These are phyloP conservation scores for Trichosporon inkin DNA, from an alignment of 1,284 basidiomycete species.

Conservation along the genomic window DNA sequence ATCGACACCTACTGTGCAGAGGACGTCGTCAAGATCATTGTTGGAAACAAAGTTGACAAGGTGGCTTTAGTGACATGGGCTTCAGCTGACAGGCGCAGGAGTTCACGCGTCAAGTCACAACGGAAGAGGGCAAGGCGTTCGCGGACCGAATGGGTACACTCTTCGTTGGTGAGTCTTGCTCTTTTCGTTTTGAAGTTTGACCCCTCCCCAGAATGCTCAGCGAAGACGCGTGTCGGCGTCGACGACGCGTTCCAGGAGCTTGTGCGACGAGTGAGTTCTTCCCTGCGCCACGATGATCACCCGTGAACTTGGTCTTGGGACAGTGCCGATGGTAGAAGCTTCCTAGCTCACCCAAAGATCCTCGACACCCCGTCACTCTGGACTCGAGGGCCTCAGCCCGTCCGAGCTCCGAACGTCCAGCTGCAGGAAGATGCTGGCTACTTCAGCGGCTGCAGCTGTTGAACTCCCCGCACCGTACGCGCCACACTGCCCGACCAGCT, in stretches of 20 bases:
- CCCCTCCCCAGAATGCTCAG: conserved; percentile 54
- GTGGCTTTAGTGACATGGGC: conserved; percentile 50
- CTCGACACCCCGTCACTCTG: conserved; percentile 49
- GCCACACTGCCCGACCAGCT: background rate
- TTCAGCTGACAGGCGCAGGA: conserved; percentile 8
- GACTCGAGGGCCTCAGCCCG: conserved; percentile 24
- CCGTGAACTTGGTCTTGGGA: background rate
- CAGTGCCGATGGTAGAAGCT: background rate
- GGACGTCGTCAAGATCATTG: conserved; percentile 89
- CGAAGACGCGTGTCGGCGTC: conserved; percentile 79
- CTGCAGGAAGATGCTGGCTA: conserved; percentile 21
- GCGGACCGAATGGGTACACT: conserved; percentile 74
- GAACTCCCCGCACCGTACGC: background rate
- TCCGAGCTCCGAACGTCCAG: conserved; percentile 13
- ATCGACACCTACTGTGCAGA: conserved; percentile 86
- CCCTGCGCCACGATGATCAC: background rate
- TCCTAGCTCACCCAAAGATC: conserved; percentile 36
- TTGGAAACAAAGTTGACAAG: conserved; percentile 93
- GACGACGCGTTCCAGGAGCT: conserved; percentile 74
- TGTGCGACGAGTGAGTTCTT: conserved; percentile 58
- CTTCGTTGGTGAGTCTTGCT: conserved; percentile 85
- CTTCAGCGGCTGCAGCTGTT: conserved; percentile 20
- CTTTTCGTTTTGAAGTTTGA: conserved; percentile 54
- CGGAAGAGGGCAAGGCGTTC: conserved; percentile 72
- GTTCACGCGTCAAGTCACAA: conserved; percentile 75